Percentiles rank a stretch among this genome's conserved stretches.
These are phyloP conservation scores for Penicillium expansum DNA, from an alignment of 2,329 filamentous ascomycete genomes.

Conservation along the genomic window DNA sequence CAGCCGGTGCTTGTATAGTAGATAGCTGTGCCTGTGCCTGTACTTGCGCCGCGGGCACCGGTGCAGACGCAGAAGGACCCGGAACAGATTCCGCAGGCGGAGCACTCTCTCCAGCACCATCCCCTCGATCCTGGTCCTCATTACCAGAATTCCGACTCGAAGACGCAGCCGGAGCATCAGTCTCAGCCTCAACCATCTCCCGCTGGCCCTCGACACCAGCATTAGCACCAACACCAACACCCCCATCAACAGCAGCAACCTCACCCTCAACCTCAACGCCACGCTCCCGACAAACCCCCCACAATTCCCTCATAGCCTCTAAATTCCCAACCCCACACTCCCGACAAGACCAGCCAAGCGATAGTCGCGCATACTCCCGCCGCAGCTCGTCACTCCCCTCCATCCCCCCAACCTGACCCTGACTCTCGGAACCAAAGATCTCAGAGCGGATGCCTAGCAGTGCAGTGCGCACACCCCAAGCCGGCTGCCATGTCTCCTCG, in stretches of 20 bases:
- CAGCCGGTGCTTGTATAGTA: background rate
- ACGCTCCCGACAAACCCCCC: constrained; percentile 31
- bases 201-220: constrained; percentile 4
- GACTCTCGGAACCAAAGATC: constrained; percentile 90
- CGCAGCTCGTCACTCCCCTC: constrained; percentile 70
- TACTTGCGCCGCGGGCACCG: background rate
- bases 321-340: constrained; percentile 62
- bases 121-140: background rate
- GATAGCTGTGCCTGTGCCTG: background rate
- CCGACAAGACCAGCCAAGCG: constrained; percentile 64
- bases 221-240: too few species aligned
- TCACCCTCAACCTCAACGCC: constrained; percentile 24
- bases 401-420: constrained; percentile 85
- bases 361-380: constrained; percentile 66
- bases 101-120: background rate
- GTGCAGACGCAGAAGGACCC: background rate
- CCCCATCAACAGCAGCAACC: background rate
- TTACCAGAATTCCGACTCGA: background rate
- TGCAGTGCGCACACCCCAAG: constrained; percentile 92
- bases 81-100: background rate
- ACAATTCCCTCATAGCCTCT: constrained; percentile 38
- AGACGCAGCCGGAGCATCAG: background rate
- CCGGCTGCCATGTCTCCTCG: constrained; percentile 98
- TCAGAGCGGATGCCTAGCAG: constrained; percentile 68
- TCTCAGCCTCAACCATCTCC: background rate